Percentiles rank a stretch among this genome's conserved stretches.
Evolutionary conservation across 768 basidiomycete genomes (phyloP).

Genomic region (Obba rivulosa): DNA sequence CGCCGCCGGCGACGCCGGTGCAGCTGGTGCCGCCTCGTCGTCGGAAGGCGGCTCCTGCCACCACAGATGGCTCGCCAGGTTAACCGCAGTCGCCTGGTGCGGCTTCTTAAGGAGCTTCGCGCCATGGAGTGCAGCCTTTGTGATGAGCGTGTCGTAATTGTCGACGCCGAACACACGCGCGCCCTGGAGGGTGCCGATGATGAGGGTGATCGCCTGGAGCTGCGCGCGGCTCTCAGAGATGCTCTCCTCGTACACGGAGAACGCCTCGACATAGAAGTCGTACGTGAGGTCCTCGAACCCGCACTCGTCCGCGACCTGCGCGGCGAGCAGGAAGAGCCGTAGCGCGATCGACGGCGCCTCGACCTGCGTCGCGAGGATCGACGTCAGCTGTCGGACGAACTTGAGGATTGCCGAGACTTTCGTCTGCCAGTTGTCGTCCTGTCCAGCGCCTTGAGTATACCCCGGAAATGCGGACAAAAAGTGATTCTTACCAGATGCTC

Average conservation of each 20-base stretch:
- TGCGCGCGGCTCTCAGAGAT: slow-evolving; percentile 96
- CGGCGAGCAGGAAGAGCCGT: slow-evolving; percentile 90
- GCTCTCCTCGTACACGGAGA: slow-evolving; percentile 95
- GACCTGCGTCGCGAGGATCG: slow-evolving; percentile 88
- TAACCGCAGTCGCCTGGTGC: slow-evolving; percentile 93
- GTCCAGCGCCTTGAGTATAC: not conserved
- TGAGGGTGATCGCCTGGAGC: slow-evolving; percentile 92
- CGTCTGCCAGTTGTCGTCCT: slow-evolving; percentile 85
- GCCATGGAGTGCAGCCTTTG: slow-evolving; percentile 97
- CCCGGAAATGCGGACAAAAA: slow-evolving; percentile 2
- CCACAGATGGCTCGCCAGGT: slow-evolving; percentile 95
- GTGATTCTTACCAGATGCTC: slow-evolving; percentile 63
- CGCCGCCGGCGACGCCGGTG: too few species aligned
- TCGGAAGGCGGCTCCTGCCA: slow-evolving; percentile 77
- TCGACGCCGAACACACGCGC: slow-evolving; percentile 90
- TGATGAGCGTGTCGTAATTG: slow-evolving; percentile 96
- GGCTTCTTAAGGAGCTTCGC: slow-evolving; percentile 97
- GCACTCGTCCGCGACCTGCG: slow-evolving; percentile 92
- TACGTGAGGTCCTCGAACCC: slow-evolving; percentile 95
- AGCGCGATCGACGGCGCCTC: slow-evolving; percentile 91
- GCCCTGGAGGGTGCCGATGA: slow-evolving; percentile 86
- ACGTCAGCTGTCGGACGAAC: slow-evolving; percentile 89
- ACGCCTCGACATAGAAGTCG: slow-evolving; percentile 96
- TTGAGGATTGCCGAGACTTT: slow-evolving; percentile 89
- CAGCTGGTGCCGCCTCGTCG: slow-evolving; percentile 38